Base-by-base conservation (phyloP, 371 early-diverging fungal genomes). In the Mucor saturninus region DNA sequence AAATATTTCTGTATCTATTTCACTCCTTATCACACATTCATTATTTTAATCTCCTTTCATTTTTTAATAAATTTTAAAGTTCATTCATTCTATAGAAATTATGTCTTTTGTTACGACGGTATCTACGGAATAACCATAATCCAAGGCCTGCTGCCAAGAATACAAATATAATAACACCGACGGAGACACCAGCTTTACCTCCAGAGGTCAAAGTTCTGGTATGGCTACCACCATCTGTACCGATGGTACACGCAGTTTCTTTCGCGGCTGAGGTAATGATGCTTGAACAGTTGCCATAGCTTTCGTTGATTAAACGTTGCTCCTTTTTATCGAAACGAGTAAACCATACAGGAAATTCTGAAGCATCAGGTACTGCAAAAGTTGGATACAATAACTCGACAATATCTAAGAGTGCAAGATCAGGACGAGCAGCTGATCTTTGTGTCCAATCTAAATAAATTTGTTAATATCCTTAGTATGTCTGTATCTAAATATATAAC, bases 381-480 rank as follows among this genome's bases (percentile, higher is more conserved):
- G 35, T 21, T n/a, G 56, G 56, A 57, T 66, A 38, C 1, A 59
- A 21, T 7, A 53, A 40, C 13, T 60, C 38, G 29, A 64, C 61
- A 15, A 74, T 26, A 40, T 69, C 60, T 15, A 61, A 45, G 35
- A 80, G 42, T 3, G 64, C 76, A 40, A 80, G 59, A 65, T 80
- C 80, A 43, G 80, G 80, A 30, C 80, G 70, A 14, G 75, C 75
- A 52, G 70, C 69, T 14, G 74, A 69, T 54, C 80, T 60, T 53
- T 80, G 70, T 11, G 56, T 40, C 68, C 72, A 80, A 55, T 80
- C 80, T 80, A 60, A 42, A 21, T 6, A 14, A 38, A 4, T 42
- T 6, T 14, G 38, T 48, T 9, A 28, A 13, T 50, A 2, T n/a
- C 30, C 43, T 42, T 15, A 31, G 5, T 1, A 21, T 21, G 21